Conservation (phyloP, 192 early-diverging fungal species). For the Powellomyces hirtus region DNA sequence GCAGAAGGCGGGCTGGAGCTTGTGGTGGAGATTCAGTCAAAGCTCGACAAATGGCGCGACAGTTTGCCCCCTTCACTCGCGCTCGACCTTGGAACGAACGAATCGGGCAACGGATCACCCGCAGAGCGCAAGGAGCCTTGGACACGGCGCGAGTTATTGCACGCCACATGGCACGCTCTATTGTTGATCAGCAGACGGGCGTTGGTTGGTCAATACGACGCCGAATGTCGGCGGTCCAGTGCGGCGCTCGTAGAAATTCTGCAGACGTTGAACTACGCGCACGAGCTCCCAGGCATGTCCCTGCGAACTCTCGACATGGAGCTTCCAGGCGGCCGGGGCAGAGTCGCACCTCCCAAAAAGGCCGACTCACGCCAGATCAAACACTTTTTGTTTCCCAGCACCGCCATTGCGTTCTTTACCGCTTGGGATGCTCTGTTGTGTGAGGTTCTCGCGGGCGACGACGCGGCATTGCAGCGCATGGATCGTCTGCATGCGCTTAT, state of each 20-base stretch:
- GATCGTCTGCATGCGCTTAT: constrained; percentile 16
- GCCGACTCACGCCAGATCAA: not conserved
- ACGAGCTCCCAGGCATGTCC: not conserved
- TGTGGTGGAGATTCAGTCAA: not conserved
- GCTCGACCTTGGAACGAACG: not conserved
- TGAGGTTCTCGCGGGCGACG: constrained; percentile 3
- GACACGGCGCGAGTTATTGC: constrained; percentile 6
- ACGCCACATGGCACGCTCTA: constrained; percentile 7
- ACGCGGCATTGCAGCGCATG: not conserved
- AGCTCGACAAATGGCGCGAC: constrained; percentile 16
- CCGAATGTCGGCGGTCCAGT: not conserved
- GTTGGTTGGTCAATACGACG: constrained; percentile 6
- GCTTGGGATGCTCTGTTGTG: constrained; percentile 11
- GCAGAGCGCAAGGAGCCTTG: not conserved
- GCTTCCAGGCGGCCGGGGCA: not conserved
- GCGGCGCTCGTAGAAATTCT: constrained; percentile 12
- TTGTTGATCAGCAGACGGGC: not conserved
- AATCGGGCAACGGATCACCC: too few species aligned
- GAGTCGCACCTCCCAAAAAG: not conserved
- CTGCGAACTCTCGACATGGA: not conserved
- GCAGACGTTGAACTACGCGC: not conserved
- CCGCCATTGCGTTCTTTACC: not conserved
- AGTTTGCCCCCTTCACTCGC: not conserved
- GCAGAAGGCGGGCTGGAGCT: constrained; percentile 11
- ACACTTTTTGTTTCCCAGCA: constrained; percentile 3